These are phyloP conservation scores for Citeromyces nyonsensis DNA, from an alignment of 805 yeast species.

Conservation along the genomic window DNA sequence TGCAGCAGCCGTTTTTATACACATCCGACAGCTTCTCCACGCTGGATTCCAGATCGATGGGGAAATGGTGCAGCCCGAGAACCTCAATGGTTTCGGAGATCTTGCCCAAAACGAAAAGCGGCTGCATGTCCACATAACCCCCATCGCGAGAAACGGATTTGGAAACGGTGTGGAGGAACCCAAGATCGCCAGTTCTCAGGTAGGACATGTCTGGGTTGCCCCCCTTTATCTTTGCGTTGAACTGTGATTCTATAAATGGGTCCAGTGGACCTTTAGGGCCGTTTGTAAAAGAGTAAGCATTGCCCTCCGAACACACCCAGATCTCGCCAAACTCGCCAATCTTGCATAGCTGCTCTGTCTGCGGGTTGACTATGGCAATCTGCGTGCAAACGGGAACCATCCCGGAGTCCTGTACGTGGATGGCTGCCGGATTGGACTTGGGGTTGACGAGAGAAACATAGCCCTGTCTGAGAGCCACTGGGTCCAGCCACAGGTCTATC, in stretches of 20 bases:
- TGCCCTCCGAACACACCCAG: conserved; percentile 90
- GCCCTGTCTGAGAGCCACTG: conserved; percentile 83
- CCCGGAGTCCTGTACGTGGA: conserved; percentile 86
- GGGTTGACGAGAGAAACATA: conserved; percentile 68
- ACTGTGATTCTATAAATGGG: conserved; percentile 40
- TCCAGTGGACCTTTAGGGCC: conserved; percentile 17
- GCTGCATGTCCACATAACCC: conserved; percentile 36
- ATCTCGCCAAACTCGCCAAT: conserved; percentile 94
- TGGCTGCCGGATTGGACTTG: conserved; percentile 46
- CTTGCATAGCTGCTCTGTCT: conserved; percentile 61
- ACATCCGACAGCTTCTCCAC: conserved; percentile 34
- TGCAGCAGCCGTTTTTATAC: conserved; percentile 32
- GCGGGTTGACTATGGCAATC: conserved; percentile 90
- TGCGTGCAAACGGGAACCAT: conserved; percentile 93
- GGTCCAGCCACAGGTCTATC: conserved; percentile 74
- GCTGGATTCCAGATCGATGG: conserved; percentile 64
- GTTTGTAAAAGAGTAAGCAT: conserved; percentile 42
- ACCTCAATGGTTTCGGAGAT: conserved; percentile 83
- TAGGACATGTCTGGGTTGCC: conserved; percentile 52
- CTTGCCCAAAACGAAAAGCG: conserved; percentile 72
- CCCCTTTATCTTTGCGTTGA: conserved; percentile 46
- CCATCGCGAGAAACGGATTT: conserved; percentile 15
- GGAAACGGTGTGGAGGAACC: conserved; percentile 70
- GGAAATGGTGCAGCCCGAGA: conserved; percentile 84
- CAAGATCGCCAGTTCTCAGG: conserved; percentile 86